Evolutionary conservation across 2,329 filamentous ascomycete species (phyloP), one percentile per base, ranked within the genome.

Genomic region (Arthrobotrys sphaeroides): DNA sequence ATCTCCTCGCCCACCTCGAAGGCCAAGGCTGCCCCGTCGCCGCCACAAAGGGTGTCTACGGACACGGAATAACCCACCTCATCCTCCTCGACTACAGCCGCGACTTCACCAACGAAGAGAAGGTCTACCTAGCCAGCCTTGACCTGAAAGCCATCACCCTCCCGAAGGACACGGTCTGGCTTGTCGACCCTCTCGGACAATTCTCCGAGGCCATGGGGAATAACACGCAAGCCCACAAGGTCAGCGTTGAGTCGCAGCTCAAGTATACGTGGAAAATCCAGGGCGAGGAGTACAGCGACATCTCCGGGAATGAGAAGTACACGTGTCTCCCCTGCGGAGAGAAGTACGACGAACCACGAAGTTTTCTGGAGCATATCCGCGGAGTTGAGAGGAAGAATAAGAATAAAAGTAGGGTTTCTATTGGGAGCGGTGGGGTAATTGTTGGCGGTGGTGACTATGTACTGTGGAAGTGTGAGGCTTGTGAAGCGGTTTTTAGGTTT

Each of bases 401-500:
- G 51, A 12, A n/a, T n/a, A n/a, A n/a, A n/a, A n/a, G n/a, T n/a
- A n/a, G n/a, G n/a, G n/a, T n/a, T n/a, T n/a, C n/a, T n/a, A n/a
- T n/a, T n/a, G n/a, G n/a, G n/a, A n/a, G n/a, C n/a, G n/a, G n/a
- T n/a, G n/a, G 26, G 26, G 26, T 6, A 3, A n/a, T 5, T 2
- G 36, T n/a, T 13, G 36, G 7, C 2, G n/a, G 9, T 9, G 18
- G 18, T 18, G 3, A 9, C 5, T 45, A 26, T 47, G 47, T 65
- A 9, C 36, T 69, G 40, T 75, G 47, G 55, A 69, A 69, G 28
- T 75, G 72, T 24, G 64, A 69, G 18, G n/a, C 13, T 5, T 75
- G 72, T 28, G 72, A 75, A 9, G 47, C 47, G 16, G 57, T 53
- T 12, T 75, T 64, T 31, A 36, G 38, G 18, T 18, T 13, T 16